Base-by-base conservation (phyloP, 495 filamentous ascomycete genomes). In the Trichoderma parareesei region DNA sequence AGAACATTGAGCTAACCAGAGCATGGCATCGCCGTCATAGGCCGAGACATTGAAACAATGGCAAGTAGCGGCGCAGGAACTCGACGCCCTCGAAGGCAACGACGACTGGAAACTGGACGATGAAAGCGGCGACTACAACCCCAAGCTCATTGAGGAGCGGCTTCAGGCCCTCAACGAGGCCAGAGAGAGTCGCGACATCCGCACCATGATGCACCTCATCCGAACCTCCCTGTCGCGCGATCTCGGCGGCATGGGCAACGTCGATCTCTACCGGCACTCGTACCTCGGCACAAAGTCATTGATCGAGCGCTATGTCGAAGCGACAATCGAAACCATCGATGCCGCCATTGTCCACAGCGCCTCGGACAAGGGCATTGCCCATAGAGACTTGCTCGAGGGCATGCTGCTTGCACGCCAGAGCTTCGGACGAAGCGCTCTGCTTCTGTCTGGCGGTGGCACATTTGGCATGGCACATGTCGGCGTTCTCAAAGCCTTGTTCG, bases 381-480 rank as follows among this genome's bases (percentile, higher is more conserved):
- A 87, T 40, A 82, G 85, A 64, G 84, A 88, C 66, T 82, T 96
- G 37, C 64, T 76, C 10, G 89, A 93, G 64, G 84, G 86, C 66
- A 77, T 98, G 67, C 75, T 96, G 18, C 87, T 85, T 53, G 86
- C 92, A 5, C 82, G 91, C 63, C 91, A 96, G 73, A 89, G 90
- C 9, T 98, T 93, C 73, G 93, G 93, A 11, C 82, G 93, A 62
- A 96, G 89, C 67, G 93, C 93, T 0, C 75, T 97, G 64, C 79
- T 96, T 2, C 81, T 97, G 20, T 96, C 92, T 14, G 93, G 93
- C 16, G 93, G 93, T 9, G 93, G 89, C 0, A 97, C 92, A 0
- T 93, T 96, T 74, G 93, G 93, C 37, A 97, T 98, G 93, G 90
- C 89, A 60, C 93, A 98, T 73, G 89, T 97, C 66, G 93, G 93